Conservation (phyloP, 139 green algal species). For the Chlorella sp. region DNA sequence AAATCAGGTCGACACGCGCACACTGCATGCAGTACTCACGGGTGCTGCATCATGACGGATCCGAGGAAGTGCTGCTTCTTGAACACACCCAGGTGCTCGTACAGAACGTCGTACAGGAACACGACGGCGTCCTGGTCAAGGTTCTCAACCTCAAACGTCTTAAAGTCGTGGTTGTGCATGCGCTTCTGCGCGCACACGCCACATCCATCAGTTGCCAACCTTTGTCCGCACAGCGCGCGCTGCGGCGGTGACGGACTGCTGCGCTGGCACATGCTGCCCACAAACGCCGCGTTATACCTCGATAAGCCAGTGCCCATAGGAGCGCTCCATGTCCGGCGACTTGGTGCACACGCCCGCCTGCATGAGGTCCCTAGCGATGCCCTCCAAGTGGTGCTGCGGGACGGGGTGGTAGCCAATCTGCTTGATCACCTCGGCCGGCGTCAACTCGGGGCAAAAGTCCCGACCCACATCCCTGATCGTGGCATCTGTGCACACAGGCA, state of each 20-base stretch:
- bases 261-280: too few species aligned
- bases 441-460: constrained; percentile 1
- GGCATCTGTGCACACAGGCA: too few species aligned
- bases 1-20: too few species aligned
- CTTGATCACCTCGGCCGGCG: neutral
- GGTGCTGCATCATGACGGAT: constrained; percentile 14
- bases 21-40: too few species aligned
- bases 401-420: constrained; percentile 2
- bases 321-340: neutral
- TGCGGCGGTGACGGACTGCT: too few species aligned
- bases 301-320: constrained; percentile 3
- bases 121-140: constrained; percentile 24
- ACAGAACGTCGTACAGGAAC: constrained; percentile 38
- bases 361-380: neutral
- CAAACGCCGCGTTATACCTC: too few species aligned
- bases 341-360: constrained; percentile 9
- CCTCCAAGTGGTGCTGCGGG: neutral
- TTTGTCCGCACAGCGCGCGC: too few species aligned
- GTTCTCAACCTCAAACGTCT: constrained; percentile 12
- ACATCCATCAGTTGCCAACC: neutral
- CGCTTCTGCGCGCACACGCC: constrained; percentile 9
- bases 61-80: constrained; percentile 36
- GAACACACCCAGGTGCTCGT: constrained; percentile 31
- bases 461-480: neutral
- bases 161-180: constrained; percentile 13